Evolutionary conservation across 106 monocot genomes (phyloP).

Genomic region (Phalaenopsis equestris): DNA sequence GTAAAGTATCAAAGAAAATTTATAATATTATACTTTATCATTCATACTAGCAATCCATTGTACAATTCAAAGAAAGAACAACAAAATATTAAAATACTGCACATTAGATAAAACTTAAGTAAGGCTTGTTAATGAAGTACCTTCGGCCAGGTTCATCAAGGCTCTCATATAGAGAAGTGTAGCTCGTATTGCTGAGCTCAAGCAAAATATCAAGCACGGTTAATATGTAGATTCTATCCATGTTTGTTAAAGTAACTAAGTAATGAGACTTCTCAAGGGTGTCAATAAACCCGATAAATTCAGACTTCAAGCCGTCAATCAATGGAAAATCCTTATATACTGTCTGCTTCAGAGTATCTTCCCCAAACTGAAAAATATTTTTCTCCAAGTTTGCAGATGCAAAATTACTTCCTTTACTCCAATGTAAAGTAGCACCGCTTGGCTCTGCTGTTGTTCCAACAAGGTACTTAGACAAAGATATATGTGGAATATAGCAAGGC

Average conservation of each 20-base stretch:
- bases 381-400: conserved; percentile 15
- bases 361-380: conserved; percentile 22
- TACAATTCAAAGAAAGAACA: not conserved
- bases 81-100: not conserved
- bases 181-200: conserved; percentile 41
- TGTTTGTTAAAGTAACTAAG: conserved; percentile 23
- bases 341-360: conserved; percentile 11
- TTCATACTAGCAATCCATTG: not conserved
- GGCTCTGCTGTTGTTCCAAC: conserved; percentile 18
- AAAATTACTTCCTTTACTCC: conserved; percentile 39
- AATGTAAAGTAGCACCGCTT: conserved; percentile 35
- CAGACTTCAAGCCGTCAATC: conserved; percentile 34
- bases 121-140: conserved; percentile 25
- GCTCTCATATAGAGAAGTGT: conserved; percentile 65
- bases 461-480: conserved; percentile 45
- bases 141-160: conserved; percentile 86
- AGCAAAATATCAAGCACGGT: conserved; percentile 65
- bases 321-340: conserved; percentile 8
- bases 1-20: not conserved
- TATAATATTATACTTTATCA: not conserved
- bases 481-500: conserved; percentile 31
- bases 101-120: not conserved
- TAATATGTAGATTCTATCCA: conserved; percentile 50
- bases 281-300: conserved; percentile 28
- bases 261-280: conserved; percentile 23